Conservation (phyloP, 805 yeast species). For the Wickerhamomyces chaumierensis region DNA sequence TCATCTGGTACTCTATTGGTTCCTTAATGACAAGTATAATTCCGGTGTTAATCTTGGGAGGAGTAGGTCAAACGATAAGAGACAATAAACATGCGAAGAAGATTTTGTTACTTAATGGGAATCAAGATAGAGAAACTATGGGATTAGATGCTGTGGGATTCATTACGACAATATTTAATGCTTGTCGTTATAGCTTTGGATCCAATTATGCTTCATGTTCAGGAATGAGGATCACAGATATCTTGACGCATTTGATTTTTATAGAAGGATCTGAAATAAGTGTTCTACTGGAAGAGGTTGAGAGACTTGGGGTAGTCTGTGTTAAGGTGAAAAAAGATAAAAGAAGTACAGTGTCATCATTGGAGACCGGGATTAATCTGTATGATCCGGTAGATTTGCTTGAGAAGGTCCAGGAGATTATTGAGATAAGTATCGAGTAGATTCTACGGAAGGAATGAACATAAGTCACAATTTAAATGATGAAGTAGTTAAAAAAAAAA, state of each 20-base stretch:
- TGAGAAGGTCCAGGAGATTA: neutral
- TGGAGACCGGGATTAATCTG: neutral
- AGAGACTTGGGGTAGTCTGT: slow-evolving; percentile 34
- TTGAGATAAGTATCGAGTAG: no score
- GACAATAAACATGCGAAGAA: slow-evolving; percentile 27
- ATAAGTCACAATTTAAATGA: no score
- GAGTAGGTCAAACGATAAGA: slow-evolving; percentile 53
- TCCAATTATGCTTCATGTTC: neutral
- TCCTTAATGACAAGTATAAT: slow-evolving; percentile 79
- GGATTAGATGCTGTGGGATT: slow-evolving; percentile 54
- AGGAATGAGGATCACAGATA: slow-evolving; percentile 27
- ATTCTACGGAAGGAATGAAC: no score
- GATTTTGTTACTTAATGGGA: slow-evolving; percentile 62
- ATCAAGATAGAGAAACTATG: slow-evolving; percentile 68
- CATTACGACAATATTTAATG: slow-evolving; percentile 41
- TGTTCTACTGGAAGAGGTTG: slow-evolving; percentile 33
- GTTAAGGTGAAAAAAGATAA: slow-evolving; percentile 23
- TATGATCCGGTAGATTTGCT: neutral
- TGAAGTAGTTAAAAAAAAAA: no score
- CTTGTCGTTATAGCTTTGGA: slow-evolving; percentile 39
- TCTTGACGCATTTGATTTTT: slow-evolving; percentile 55
- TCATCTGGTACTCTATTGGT: slow-evolving; percentile 72
- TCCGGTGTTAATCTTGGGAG: slow-evolving; percentile 66
- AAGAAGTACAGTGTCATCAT: no score
- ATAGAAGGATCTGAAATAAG: slow-evolving; percentile 36